Conservation (phyloP, 768 basidiomycete genomes). For the Hortiboletus campestris region DNA sequence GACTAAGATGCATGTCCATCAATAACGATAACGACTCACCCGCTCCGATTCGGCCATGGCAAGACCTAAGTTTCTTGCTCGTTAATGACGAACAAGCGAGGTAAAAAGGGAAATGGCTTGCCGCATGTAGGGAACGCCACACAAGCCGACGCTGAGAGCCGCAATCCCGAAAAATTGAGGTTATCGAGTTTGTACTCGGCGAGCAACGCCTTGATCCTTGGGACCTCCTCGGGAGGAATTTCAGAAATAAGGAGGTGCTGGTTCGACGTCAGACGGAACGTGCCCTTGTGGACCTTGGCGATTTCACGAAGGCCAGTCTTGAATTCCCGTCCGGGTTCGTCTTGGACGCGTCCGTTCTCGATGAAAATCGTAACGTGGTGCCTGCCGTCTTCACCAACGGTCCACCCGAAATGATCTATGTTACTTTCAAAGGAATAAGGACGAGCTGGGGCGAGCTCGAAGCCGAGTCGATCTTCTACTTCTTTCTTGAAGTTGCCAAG, state of each 20-base stretch:
- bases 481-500: conserved; percentile 82
- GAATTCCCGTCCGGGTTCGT: conserved; percentile 86
- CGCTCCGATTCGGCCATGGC: conserved; percentile 81
- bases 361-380: conserved; percentile 94
- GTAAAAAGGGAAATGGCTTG: conserved; percentile 16
- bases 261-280: conserved; percentile 91
- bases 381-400: conserved; percentile 78
- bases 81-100: neutral
- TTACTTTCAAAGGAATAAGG: conserved; percentile 84
- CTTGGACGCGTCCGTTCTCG: conserved; percentile 97
- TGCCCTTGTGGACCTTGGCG: conserved; percentile 91
- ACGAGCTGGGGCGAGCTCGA: conserved; percentile 67
- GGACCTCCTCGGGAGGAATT: conserved; percentile 68
- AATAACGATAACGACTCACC: conserved; percentile 33
- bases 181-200: conserved; percentile 90
- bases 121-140: conserved; percentile 97
- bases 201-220: conserved; percentile 74
- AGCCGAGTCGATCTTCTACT: conserved; percentile 88
- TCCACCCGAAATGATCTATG: conserved; percentile 94
- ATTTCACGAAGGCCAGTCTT: conserved; percentile 92
- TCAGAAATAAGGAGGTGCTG: conserved; percentile 92
- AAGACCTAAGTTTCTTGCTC: conserved; percentile 39
- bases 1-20: conserved; percentile 30
- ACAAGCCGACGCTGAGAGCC: conserved; percentile 91
- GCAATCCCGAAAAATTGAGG: conserved; percentile 69